A percentile compares a stretch with the other conserved stretches of the same genome.
Evolutionary conservation across 2,329 filamentous ascomycete genomes (phyloP).

Genomic region (Cryphonectria carpinicola): DNA sequence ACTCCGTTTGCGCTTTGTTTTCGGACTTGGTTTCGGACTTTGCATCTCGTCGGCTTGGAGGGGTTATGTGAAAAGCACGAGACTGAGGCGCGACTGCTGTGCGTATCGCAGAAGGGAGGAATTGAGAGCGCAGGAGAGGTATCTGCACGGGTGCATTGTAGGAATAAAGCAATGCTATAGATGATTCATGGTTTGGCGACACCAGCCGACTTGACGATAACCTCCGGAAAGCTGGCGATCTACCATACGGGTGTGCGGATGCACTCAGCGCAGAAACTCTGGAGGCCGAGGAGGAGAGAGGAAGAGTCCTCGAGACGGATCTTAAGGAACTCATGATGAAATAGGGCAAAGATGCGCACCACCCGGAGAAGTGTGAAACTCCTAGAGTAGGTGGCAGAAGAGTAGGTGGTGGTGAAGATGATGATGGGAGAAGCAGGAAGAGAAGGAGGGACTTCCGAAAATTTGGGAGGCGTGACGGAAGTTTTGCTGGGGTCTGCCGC

Average conservation of each 20-base stretch:
- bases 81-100: constrained; percentile 34
- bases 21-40: constrained; percentile 39
- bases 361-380: constrained; percentile 29
- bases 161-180: constrained; percentile 34
- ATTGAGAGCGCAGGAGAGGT: constrained; percentile 50
- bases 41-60: constrained; percentile 39
- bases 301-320: constrained; percentile 46
- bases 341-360: constrained; percentile 32
- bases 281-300: constrained; percentile 46
- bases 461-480: constrained; percentile 24
- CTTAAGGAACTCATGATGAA: constrained; percentile 52
- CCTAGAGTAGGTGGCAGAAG: constrained; percentile 15
- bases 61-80: constrained; percentile 46
- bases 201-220: constrained; percentile 42
- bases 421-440: background rate
- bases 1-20: constrained; percentile 44
- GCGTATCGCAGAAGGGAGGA: constrained; percentile 47
- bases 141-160: constrained; percentile 37
- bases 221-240: constrained; percentile 53
- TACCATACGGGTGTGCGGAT: constrained; percentile 43
- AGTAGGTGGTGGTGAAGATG: constrained; percentile 5
- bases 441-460: constrained; percentile 20
- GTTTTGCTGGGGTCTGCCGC: constrained; percentile 25
- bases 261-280: constrained; percentile 44
- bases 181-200: constrained; percentile 36